phyloP scores from a whole-genome alignment of 768 basidiomycete species.

The Lepiota subincarnata region DNA sequence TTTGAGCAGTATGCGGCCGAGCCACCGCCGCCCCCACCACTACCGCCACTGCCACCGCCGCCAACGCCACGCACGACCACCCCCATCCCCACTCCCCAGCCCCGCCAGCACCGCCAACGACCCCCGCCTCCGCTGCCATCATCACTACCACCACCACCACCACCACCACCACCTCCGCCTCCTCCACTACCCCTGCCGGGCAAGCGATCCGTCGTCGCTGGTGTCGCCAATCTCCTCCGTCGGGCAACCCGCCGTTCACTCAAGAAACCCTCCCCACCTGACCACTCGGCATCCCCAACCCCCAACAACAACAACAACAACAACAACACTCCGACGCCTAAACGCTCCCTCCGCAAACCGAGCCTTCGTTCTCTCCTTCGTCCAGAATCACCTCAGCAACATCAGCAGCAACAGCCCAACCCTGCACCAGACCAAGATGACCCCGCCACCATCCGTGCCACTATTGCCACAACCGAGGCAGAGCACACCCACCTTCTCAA shows the following conservation, averaged over 20 bases:
- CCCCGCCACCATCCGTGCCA: conserved; percentile 48
- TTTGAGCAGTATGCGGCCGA: conserved; percentile 45
- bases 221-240: conserved; percentile 33
- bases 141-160: conserved; percentile 6
- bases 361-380: background rate
- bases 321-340: conserved; percentile 3
- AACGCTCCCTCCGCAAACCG: conserved; percentile 1
- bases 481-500: conserved; percentile 60
- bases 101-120: conserved; percentile 8
- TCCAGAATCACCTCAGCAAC: background rate
- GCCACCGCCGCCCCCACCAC: background rate
- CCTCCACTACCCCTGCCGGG: conserved; percentile 16
- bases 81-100: background rate
- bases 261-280: conserved; percentile 4
- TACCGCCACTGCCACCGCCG: conserved; percentile 4
- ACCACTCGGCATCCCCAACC: background rate
- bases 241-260: conserved; percentile 30
- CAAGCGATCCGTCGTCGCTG: conserved; percentile 25
- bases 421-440: conserved; percentile 8
- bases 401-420: background rate
- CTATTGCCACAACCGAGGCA: conserved; percentile 59
- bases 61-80: conserved; percentile 2
- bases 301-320: too few relatives aligned
- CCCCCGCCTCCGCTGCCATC: conserved; percentile 1
- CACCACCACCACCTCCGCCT: background rate